phyloP scores from a whole-genome alignment of 495 filamentous ascomycete species.

The Cercophora newfieldiana region DNA sequence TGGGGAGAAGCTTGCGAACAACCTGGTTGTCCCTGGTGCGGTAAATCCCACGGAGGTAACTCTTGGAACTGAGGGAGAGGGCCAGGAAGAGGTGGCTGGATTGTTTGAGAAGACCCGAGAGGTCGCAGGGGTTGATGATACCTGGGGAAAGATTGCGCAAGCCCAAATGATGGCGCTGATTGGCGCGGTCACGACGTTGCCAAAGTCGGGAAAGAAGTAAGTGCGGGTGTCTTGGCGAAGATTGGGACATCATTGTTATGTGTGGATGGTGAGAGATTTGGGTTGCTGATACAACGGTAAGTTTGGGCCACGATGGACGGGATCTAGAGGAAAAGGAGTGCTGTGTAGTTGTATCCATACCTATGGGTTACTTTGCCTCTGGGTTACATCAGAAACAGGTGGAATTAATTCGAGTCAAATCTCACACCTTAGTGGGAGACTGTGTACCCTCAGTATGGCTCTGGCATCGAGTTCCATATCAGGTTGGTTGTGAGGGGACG shows the following conservation, averaged over 20 bases:
- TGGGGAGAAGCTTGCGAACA: conserved; percentile 38
- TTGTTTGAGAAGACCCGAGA: conserved; percentile 38
- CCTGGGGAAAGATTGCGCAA: conserved; percentile 38
- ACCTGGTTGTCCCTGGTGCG: conserved; percentile 27
- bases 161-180: conserved; percentile 38
- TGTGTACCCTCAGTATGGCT: too few relatives aligned
- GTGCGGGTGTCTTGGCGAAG: background rate
- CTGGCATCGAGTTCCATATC: too few relatives aligned
- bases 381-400: too few relatives aligned
- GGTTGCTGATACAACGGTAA: too few relatives aligned
- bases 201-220: background rate
- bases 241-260: background rate
- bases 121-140: conserved; percentile 28
- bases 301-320: background rate
- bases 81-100: conserved; percentile 23
- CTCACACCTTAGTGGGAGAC: too few relatives aligned
- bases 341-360: too few relatives aligned
- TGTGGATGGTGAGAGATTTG: background rate
- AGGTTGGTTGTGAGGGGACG: too few relatives aligned
- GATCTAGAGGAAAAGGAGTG: too few relatives aligned
- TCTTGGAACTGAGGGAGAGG: conserved; percentile 11
- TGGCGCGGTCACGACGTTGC: conserved; percentile 32
- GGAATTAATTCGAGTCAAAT: too few relatives aligned
- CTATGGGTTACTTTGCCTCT: too few relatives aligned
- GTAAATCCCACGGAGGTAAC: background rate